phyloP scores from a whole-genome alignment of 2,329 filamentous ascomycete species.

The Fusarium xyrophilum region DNA sequence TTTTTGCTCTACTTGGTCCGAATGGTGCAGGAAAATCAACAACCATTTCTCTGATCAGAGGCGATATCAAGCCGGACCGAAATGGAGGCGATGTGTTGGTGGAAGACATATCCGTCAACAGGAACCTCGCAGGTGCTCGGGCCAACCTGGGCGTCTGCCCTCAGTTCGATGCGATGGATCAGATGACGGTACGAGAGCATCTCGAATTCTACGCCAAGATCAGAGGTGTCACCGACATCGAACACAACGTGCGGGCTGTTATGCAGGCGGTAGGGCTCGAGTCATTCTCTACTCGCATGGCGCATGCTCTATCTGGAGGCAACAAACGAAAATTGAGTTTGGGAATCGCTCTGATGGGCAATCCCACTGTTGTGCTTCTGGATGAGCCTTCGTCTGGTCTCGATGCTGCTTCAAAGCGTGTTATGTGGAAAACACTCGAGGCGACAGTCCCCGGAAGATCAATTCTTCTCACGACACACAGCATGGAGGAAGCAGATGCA shows the following conservation, averaged over 20 bases:
- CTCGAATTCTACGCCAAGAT: slow-evolving; percentile 86
- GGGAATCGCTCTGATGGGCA: slow-evolving; percentile 90
- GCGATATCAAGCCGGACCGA: slow-evolving; percentile 77
- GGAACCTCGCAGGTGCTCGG: slow-evolving; percentile 74
- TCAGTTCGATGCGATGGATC: slow-evolving; percentile 85
- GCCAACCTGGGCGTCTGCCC: slow-evolving; percentile 88
- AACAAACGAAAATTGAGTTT: slow-evolving; percentile 93
- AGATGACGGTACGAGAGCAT: slow-evolving; percentile 89
- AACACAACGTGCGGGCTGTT: slow-evolving; percentile 79
- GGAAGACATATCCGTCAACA: slow-evolving; percentile 77
- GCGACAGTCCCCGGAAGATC: slow-evolving; percentile 78
- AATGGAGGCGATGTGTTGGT: slow-evolving; percentile 82
- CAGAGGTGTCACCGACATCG: slow-evolving; percentile 76
- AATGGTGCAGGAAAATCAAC: slow-evolving; percentile 94
- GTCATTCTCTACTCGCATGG: slow-evolving; percentile 76
- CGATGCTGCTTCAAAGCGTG: slow-evolving; percentile 86
- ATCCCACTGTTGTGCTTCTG: slow-evolving; percentile 83
- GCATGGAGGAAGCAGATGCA: slow-evolving; percentile 94
- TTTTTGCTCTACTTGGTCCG: slow-evolving; percentile 87
- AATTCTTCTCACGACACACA: slow-evolving; percentile 88
- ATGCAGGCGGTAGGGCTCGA: slow-evolving; percentile 81
- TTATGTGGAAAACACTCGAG: slow-evolving; percentile 89
- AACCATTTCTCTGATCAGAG: slow-evolving; percentile 85
- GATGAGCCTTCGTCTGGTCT: slow-evolving; percentile 90
- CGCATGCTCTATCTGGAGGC: slow-evolving; percentile 80